Conservation (phyloP, 192 early-diverging fungal species). For the Oehlia diaphana region DNA sequence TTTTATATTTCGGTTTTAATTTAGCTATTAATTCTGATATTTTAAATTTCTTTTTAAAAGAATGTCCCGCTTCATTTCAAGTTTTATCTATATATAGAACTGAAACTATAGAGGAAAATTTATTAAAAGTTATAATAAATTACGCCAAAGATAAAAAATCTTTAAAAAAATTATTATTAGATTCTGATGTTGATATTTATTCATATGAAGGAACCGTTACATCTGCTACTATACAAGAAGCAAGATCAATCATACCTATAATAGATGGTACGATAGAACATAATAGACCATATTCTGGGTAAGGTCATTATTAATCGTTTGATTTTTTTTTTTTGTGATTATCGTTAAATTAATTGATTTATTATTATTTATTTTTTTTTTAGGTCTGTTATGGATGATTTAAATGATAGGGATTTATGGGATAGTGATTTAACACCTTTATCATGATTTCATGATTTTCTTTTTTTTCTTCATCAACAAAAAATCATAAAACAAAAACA, state of each 20-base stretch:
- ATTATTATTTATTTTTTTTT: too few relatives aligned
- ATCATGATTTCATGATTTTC: too few relatives aligned
- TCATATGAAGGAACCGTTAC: neutral
- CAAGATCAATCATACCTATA: neutral
- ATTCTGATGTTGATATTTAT: neutral
- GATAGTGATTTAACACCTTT: too few relatives aligned
- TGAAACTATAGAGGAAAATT: neutral
- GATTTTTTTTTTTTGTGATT: neutral
- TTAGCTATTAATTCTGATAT: neutral
- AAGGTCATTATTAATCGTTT: neutral
- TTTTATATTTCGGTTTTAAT: conserved; percentile 11
- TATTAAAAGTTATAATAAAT: neutral
- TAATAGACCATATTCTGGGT: neutral
- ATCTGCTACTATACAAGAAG: neutral
- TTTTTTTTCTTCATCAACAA: too few relatives aligned
- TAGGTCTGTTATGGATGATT: too few relatives aligned
- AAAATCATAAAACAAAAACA: too few relatives aligned
- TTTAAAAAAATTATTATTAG: neutral
- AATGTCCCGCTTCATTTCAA: neutral
- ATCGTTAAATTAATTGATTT: neutral
- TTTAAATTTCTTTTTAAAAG: conserved; percentile 10
- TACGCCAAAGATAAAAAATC: neutral
- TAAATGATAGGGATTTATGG: too few relatives aligned
- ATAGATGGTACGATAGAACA: neutral
- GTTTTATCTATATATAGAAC: neutral